These are phyloP conservation scores for Oryza nivara DNA, from an alignment of 176 grass and related monocot species.

Conservation along the genomic window DNA sequence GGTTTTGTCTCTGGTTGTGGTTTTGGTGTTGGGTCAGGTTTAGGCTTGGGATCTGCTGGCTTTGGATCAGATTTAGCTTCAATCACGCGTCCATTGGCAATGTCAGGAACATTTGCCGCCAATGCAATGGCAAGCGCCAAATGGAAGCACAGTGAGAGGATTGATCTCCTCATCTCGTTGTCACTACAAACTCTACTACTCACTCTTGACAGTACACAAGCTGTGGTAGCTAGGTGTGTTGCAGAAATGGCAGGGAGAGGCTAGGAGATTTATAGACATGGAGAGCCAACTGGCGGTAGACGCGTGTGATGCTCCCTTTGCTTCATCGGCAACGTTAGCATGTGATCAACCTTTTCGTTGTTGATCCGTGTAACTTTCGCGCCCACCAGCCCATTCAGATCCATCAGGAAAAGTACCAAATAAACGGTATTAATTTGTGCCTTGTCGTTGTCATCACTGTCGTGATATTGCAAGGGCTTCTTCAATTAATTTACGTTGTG, in stretches of 20 bases:
- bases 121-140: slow-evolving; percentile 13
- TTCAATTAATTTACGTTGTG: background rate
- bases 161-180: slow-evolving; percentile 20
- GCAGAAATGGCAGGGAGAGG: background rate
- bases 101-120: background rate
- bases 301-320: background rate
- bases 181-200: too few relatives aligned
- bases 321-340: background rate
- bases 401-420: background rate
- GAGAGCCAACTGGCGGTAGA: background rate
- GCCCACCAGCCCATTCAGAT: background rate
- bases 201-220: background rate
- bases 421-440: too few relatives aligned
- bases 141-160: slow-evolving; percentile 5
- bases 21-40: too few relatives aligned
- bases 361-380: background rate
- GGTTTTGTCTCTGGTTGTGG: too few relatives aligned
- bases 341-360: background rate
- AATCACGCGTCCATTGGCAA: slow-evolving; percentile 13
- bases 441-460: too few relatives aligned
- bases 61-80: too few relatives aligned
- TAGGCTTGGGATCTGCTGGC: too few relatives aligned
- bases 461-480: too few relatives aligned
- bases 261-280: slow-evolving; percentile 17
- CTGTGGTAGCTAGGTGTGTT: background rate